phyloP scores from a whole-genome alignment of 1,284 basidiomycete species.

The Cryptococcus amylolentus region DNA sequence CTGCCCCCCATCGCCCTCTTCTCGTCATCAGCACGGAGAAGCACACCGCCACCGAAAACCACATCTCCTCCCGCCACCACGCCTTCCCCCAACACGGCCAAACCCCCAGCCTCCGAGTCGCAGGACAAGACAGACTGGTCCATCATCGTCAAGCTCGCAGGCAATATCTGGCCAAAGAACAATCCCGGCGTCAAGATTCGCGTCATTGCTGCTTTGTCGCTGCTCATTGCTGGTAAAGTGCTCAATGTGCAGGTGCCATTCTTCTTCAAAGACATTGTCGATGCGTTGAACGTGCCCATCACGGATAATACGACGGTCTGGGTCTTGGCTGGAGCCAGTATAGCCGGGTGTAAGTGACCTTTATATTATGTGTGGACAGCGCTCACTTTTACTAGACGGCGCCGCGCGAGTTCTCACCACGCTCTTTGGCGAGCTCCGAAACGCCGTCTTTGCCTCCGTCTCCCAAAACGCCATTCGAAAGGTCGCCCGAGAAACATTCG shows the following conservation, averaged over 20 bases:
- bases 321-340: constrained; percentile 81
- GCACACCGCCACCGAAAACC: neutral
- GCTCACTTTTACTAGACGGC: constrained; percentile 62
- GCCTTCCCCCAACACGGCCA: neutral
- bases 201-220: constrained; percentile 75
- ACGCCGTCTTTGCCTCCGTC: constrained; percentile 94
- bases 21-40: neutral
- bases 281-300: constrained; percentile 80
- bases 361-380: neutral
- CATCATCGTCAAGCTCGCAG: constrained; percentile 56
- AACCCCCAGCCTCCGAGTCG: neutral
- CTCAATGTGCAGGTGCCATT: constrained; percentile 97
- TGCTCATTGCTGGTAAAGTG: constrained; percentile 86
- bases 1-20: neutral
- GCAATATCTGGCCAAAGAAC: constrained; percentile 59
- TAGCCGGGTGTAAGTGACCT: constrained; percentile 75
- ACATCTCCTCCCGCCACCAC: neutral
- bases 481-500: constrained; percentile 89
- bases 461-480: constrained; percentile 90
- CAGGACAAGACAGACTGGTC: constrained; percentile 52
- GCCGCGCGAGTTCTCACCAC: constrained; percentile 84
- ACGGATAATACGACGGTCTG: constrained; percentile 76
- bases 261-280: constrained; percentile 89
- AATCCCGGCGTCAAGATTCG: constrained; percentile 59
- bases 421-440: constrained; percentile 85